phyloP scores from a whole-genome alignment of 495 filamentous ascomycete genomes.

The Rostrohypoxylon terebratum region DNA sequence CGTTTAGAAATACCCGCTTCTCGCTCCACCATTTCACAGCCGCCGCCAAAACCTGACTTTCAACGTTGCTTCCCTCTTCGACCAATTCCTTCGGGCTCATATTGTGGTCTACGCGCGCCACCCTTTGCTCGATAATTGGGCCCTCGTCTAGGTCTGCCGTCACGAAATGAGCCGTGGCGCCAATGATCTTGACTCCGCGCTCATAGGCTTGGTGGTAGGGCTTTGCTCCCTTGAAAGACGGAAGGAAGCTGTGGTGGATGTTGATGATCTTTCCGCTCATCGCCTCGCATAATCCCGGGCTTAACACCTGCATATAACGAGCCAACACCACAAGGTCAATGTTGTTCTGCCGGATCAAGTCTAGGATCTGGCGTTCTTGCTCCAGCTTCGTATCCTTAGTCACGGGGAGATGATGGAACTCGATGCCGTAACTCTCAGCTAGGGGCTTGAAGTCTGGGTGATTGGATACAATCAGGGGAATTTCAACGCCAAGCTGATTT shows the following conservation, averaged over 20 bases:
- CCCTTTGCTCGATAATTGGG: slow-evolving; percentile 82
- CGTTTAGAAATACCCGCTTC: slow-evolving; percentile 76
- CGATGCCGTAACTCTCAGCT: slow-evolving; percentile 75
- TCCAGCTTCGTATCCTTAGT: slow-evolving; percentile 73
- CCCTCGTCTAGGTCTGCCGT: slow-evolving; percentile 81
- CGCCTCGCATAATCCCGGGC: slow-evolving; percentile 72
- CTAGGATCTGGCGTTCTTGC: slow-evolving; percentile 74
- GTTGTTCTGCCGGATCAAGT: slow-evolving; percentile 69
- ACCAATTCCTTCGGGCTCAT: slow-evolving; percentile 78
- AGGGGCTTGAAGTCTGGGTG: slow-evolving; percentile 76
- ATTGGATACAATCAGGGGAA: slow-evolving; percentile 78
- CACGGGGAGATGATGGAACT: slow-evolving; percentile 79
- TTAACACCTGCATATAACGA: slow-evolving; percentile 88
- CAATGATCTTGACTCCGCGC: slow-evolving; percentile 82
- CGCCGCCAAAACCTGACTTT: slow-evolving; percentile 76
- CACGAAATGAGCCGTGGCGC: slow-evolving; percentile 81
- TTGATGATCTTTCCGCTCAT: slow-evolving; percentile 84
- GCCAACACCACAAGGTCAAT: slow-evolving; percentile 80
- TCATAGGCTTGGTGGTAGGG: slow-evolving; percentile 85
- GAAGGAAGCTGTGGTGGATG: slow-evolving; percentile 84
- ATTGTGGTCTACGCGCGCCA: slow-evolving; percentile 73
- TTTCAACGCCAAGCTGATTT: slow-evolving; percentile 72
- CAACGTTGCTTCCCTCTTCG: slow-evolving; percentile 78
- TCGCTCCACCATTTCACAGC: slow-evolving; percentile 81
- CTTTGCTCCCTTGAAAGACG: slow-evolving; percentile 82